Conservation (phyloP, 176 grass and related monocot genomes). For the Aegilops speltoides region DNA sequence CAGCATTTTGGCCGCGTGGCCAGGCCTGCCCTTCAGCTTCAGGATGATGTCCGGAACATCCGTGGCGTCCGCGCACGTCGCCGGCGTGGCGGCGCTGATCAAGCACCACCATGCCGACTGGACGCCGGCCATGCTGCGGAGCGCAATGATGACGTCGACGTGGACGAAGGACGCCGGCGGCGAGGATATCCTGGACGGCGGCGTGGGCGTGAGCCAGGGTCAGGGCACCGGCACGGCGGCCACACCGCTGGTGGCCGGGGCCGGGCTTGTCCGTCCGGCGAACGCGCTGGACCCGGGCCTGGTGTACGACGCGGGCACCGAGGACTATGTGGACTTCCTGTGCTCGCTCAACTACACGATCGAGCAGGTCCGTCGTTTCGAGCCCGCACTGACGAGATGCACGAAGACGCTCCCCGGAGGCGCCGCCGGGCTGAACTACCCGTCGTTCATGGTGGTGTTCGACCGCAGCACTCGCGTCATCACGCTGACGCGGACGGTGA, state of each 20-base stretch:
- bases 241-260: not conserved
- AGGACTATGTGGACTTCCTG: not conserved
- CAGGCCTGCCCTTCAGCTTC: no score
- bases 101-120: constrained; percentile 10
- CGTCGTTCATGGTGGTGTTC: not conserved
- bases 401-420: not conserved
- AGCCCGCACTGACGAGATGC: not conserved
- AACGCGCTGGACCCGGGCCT: not conserved
- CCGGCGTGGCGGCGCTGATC: constrained; percentile 46
- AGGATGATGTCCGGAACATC: no score
- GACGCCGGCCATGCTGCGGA: constrained; percentile 47
- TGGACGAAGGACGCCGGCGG: rapidly evolving
- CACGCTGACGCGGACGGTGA: no score
- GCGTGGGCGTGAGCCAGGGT: not conserved
- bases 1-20: no score
- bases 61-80: constrained; percentile 33
- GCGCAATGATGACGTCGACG: constrained; percentile 41
- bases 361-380: not conserved
- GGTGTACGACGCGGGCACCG: not conserved
- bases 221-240: not conserved
- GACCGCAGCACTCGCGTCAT: not conserved
- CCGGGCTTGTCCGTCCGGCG: not conserved
- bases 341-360: not conserved
- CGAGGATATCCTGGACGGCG: not conserved
- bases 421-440: not conserved